phyloP scores from a whole-genome alignment of 73 alveolate species.

The Effrenium voratum region DNA sequence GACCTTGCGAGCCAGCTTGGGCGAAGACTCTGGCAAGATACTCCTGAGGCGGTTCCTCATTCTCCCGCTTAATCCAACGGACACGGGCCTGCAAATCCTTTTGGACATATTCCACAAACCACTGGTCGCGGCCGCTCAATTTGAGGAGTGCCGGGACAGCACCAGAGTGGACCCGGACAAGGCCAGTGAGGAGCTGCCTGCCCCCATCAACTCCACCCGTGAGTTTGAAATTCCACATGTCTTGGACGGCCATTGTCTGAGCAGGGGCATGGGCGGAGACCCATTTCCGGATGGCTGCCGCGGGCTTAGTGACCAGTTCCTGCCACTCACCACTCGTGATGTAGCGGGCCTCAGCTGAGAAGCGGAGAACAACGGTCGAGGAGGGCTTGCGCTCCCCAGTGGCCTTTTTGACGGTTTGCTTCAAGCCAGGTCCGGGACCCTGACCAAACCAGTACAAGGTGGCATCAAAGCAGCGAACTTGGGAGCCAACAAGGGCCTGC shows the following conservation, averaged over 20 bases:
- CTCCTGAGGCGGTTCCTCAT: not conserved
- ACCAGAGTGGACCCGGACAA: not conserved
- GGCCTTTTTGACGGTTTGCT: too few species aligned
- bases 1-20: not conserved
- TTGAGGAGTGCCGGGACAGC: not conserved
- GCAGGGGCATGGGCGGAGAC: not conserved
- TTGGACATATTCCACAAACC: not conserved
- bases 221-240: not conserved
- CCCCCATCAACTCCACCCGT: not conserved
- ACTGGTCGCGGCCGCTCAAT: not conserved
- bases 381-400: too few species aligned
- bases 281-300: not conserved
- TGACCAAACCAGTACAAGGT: too few species aligned
- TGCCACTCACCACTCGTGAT: not conserved
- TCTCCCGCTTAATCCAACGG: not conserved
- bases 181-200: not conserved
- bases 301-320: not conserved
- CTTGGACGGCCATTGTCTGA: not conserved
- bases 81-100: not conserved
- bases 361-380: not conserved
- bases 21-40: not conserved
- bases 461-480: too few species aligned
- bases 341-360: not conserved
- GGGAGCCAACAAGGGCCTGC: too few species aligned
- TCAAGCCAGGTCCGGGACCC: too few species aligned